These are phyloP conservation scores for Candida piceae DNA, from an alignment of 805 yeast genomes.

Conservation along the genomic window DNA sequence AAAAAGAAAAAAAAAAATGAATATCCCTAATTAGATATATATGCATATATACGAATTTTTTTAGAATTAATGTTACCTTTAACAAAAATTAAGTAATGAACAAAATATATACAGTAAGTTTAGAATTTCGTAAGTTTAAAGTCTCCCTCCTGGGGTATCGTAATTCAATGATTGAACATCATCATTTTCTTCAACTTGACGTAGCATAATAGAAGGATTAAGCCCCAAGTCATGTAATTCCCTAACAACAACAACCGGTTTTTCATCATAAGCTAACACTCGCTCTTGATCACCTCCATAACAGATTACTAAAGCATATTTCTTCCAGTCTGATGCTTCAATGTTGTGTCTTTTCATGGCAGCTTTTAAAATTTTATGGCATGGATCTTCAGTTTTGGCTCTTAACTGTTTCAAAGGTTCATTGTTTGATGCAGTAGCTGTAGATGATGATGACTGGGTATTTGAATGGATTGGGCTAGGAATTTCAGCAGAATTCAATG, in stretches of 20 bases:
- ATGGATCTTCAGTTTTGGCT: constrained; percentile 87
- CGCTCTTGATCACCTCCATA: constrained; percentile 92
- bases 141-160: constrained; percentile 39
- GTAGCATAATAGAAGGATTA: constrained; percentile 87
- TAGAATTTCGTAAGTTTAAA: constrained; percentile 17
- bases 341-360: constrained; percentile 84
- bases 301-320: constrained; percentile 83
- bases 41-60: too few species aligned
- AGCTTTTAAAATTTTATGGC: constrained; percentile 78
- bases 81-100: too few species aligned
- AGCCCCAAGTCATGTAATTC: constrained; percentile 80
- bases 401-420: constrained; percentile 81
- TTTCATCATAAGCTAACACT: constrained; percentile 75
- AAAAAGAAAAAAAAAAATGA: too few species aligned
- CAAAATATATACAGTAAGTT: too few species aligned
- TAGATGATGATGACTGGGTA: constrained; percentile 1
- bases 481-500: neutral
- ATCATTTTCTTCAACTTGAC: constrained; percentile 64
- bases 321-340: constrained; percentile 75
- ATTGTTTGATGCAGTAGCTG: constrained; percentile 1
- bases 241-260: constrained; percentile 80
- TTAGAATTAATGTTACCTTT: too few species aligned
- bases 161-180: constrained; percentile 21
- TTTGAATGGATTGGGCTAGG: neutral
- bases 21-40: too few species aligned